Percentiles rank a stretch among this genome's conserved stretches.
These are phyloP conservation scores for Tulasnella sp. DNA, from an alignment of 768 basidiomycete species.

Conservation along the genomic window DNA sequence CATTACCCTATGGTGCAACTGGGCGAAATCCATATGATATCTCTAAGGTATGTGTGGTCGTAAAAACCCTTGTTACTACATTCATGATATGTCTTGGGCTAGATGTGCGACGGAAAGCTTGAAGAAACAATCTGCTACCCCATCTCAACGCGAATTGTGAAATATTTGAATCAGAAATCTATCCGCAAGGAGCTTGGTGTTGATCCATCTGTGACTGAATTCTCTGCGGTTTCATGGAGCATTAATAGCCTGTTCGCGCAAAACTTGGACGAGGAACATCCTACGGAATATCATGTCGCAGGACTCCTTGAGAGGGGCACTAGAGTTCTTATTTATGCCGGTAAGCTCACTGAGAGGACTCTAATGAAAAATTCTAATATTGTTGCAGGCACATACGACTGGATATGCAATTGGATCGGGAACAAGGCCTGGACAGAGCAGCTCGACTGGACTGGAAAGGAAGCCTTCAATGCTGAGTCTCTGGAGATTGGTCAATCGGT, in stretches of 20 bases:
- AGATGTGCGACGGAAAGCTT: constrained; percentile 36
- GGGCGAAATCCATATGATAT: constrained; percentile 28
- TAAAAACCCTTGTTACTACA: constrained; percentile 32
- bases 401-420: constrained; percentile 3
- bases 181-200: constrained; percentile 50
- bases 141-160: constrained; percentile 34
- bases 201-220: constrained; percentile 34
- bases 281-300: constrained; percentile 35
- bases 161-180: constrained; percentile 48
- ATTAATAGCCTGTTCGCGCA: constrained; percentile 41
- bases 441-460: neutral
- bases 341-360: neutral
- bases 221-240: constrained; percentile 40
- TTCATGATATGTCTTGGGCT: constrained; percentile 54
- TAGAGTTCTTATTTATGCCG: constrained; percentile 34
- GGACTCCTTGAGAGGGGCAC: constrained; percentile 62
- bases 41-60: neutral
- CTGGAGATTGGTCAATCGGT: neutral
- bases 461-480: neutral
- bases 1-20: constrained; percentile 28
- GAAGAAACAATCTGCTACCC: constrained; percentile 46
- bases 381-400: neutral
- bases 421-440: neutral
- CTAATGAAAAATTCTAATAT: neutral
- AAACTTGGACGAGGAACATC: constrained; percentile 35